Percentiles rank a stretch among this genome's conserved stretches.
phyloP scores from a whole-genome alignment of 495 filamentous ascomycete species.

The Penicillium nucicola region DNA sequence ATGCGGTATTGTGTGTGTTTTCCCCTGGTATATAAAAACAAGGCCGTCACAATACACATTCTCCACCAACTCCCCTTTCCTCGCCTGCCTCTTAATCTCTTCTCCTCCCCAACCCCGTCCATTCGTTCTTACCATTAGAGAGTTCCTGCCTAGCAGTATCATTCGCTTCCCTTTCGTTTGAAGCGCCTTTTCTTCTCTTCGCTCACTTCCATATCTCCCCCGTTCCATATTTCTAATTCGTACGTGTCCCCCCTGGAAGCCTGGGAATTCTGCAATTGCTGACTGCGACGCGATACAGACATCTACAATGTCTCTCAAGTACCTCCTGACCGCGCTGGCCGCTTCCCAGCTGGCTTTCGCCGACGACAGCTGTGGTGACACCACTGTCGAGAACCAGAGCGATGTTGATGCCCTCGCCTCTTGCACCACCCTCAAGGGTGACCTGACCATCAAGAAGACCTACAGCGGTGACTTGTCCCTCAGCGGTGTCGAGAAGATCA shows the following conservation, averaged over 20 bases:
- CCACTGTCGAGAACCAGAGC: conserved; percentile 63
- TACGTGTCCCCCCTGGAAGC: conserved; percentile 6
- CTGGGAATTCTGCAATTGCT: neutral
- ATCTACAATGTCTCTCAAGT: conserved; percentile 70
- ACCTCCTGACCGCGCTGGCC: conserved; percentile 73
- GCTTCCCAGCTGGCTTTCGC: conserved; percentile 58
- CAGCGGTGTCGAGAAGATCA: conserved; percentile 53
- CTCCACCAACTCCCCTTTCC: conserved; percentile 40
- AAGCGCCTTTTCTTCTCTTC: conserved; percentile 24
- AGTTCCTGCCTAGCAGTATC: conserved; percentile 16
- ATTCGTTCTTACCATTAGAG: conserved; percentile 48
- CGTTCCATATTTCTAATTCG: conserved; percentile 15
- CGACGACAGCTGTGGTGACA: conserved; percentile 24
- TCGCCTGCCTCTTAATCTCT: conserved; percentile 37
- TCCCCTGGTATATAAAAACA: conserved; percentile 9
- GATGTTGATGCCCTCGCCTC: conserved; percentile 66
- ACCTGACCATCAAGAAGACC: conserved; percentile 58
- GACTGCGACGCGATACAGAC: conserved; percentile 11
- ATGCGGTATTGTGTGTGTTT: conserved; percentile 25
- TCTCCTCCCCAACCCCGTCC: conserved; percentile 36
- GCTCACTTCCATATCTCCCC: conserved; percentile 24
- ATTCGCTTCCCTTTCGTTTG: conserved; percentile 25
- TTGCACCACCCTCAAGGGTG: conserved; percentile 70
- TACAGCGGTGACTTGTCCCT: conserved; percentile 48
- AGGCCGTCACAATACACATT: conserved; percentile 16